A percentile compares a stretch with the other conserved stretches of the same genome.
These are phyloP conservation scores for Xylariaceae sp. DNA, from an alignment of 2,329 filamentous ascomycete species.

Conservation along the genomic window DNA sequence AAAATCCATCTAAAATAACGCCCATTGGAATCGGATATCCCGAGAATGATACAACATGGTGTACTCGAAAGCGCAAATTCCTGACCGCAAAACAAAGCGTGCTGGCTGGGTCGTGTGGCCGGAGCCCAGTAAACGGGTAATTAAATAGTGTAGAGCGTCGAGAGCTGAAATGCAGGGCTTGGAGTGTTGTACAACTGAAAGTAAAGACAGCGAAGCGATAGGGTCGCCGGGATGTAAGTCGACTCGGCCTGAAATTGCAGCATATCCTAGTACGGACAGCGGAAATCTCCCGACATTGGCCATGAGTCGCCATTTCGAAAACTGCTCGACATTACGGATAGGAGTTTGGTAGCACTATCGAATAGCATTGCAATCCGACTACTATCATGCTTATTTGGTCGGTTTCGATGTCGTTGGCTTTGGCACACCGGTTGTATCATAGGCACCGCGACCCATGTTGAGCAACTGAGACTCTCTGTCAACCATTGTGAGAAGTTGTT, in stretches of 20 bases:
- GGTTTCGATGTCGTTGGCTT: conserved; percentile 22
- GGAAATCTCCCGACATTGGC: too few species aligned
- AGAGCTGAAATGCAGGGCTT: conserved; percentile 22
- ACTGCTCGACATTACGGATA: too few species aligned
- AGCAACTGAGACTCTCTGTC: conserved; percentile 29
- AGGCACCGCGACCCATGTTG: conserved; percentile 37
- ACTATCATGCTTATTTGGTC: too few species aligned
- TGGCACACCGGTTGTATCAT: conserved; percentile 35
- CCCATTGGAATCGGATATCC: conserved; percentile 18
- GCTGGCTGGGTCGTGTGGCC: conserved; percentile 5
- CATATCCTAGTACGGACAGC: too few species aligned
- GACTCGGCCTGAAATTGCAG: too few species aligned
- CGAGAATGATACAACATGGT: conserved; percentile 1
- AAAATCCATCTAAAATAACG: conserved; percentile 24
- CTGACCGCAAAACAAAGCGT: neutral
- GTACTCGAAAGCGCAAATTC: neutral
- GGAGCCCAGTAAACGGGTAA: conserved; percentile 23
- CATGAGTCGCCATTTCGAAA: too few species aligned
- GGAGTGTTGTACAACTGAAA: conserved; percentile 33
- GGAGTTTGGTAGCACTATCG: too few species aligned
- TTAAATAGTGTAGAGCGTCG: conserved; percentile 29
- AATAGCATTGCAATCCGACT: too few species aligned
- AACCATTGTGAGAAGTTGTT: conserved; percentile 25
- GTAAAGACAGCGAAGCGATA: conserved; percentile 9
- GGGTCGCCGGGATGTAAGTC: too few species aligned